phyloP scores from a whole-genome alignment of 75 land plant species.

The Gnetum montanum region DNA sequence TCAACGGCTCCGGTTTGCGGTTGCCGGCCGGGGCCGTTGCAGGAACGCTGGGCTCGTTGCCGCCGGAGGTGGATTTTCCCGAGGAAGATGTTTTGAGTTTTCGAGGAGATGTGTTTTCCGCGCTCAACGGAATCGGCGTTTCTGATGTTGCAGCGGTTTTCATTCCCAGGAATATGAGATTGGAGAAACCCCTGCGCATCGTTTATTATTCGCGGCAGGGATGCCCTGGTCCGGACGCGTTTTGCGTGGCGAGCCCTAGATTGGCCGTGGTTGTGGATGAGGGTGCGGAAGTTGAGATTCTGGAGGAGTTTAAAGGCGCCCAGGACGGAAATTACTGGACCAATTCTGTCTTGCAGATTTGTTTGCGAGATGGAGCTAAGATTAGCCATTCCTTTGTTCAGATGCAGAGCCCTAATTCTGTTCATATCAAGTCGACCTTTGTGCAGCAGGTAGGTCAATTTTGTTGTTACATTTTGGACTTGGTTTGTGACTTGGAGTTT shows the following conservation, averaged over 20 bases:
- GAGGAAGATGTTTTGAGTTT: slow-evolving; percentile 6
- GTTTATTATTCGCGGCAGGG: slow-evolving; percentile 38
- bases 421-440: slow-evolving; percentile 84
- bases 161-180: slow-evolving; percentile 43
- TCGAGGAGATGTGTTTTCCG: slow-evolving; percentile 65
- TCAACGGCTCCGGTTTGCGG: slow-evolving; percentile 22
- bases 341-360: slow-evolving; percentile 70
- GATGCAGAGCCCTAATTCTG: slow-evolving; percentile 50
- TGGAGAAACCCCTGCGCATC: slow-evolving; percentile 49
- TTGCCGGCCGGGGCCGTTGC: slow-evolving; percentile 44
- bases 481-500: too few relatives aligned
- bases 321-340: slow-evolving; percentile 48
- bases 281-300: slow-evolving; percentile 53
- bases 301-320: slow-evolving; percentile 68
- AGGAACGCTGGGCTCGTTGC: slow-evolving; percentile 39
- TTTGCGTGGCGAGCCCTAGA: slow-evolving; percentile 71
- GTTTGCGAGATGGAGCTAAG: slow-evolving; percentile 46
- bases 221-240: slow-evolving; percentile 2
- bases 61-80: slow-evolving; percentile 11
- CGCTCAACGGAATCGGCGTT: slow-evolving; percentile 75
- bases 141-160: slow-evolving; percentile 53
- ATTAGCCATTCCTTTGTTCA: slow-evolving; percentile 72
- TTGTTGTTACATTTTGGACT: background rate
- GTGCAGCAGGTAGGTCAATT: slow-evolving; percentile 60
- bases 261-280: slow-evolving; percentile 63